Base-by-base conservation (phyloP, 1,284 basidiomycete species). In the Anthracocystis walkeri region DNA sequence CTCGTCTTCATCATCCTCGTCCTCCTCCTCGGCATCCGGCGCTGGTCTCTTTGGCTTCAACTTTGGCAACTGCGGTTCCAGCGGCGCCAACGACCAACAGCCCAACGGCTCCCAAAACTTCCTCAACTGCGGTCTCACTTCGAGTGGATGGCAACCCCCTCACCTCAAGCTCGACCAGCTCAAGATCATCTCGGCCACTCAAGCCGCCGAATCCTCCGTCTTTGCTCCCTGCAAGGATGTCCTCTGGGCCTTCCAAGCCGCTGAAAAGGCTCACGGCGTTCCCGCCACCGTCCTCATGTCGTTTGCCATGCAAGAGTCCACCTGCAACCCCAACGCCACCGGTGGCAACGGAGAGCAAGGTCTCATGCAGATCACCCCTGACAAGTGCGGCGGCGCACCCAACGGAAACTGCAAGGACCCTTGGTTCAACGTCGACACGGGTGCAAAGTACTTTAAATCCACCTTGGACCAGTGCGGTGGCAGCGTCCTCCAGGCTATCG, bases 331-430 rank as follows among this genome's bases (percentile, higher is more conserved):
- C 29, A 31, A 35, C 29, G 65, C 33, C 53, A 80, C 66, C 8
- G 79, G 79, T 21, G 68, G 65, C 46, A 80, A 80, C 38, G 79
- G 79, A 14, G 79, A 80, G 61, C 64, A 78, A 38, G 79, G 79
- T 23, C 64, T 81, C 23, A 81, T 81, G 79, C 79, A 81, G 66
- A 78, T 81, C 70, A 81, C 79, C 25, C 71, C 59, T 1, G 79
- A 80, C 62, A 81, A 80, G 70, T 80, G 78, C 54, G 67, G 68
- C 25, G 72, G 73, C 16, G 75, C 76, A 27, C 77, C 77, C 38
- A 48, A 50, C 35, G 68, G 76, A 27, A 69, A 78, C 58, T 79
- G 77, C 63, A 71, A 71, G 52, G 78, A 81, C 33, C 55, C 63
- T 21, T 48, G 61, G 54, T 74, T 70, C 63, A 81, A 81, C 63